Conservation (phyloP, 495 filamentous ascomycete genomes). For the Immersiella caudata region DNA sequence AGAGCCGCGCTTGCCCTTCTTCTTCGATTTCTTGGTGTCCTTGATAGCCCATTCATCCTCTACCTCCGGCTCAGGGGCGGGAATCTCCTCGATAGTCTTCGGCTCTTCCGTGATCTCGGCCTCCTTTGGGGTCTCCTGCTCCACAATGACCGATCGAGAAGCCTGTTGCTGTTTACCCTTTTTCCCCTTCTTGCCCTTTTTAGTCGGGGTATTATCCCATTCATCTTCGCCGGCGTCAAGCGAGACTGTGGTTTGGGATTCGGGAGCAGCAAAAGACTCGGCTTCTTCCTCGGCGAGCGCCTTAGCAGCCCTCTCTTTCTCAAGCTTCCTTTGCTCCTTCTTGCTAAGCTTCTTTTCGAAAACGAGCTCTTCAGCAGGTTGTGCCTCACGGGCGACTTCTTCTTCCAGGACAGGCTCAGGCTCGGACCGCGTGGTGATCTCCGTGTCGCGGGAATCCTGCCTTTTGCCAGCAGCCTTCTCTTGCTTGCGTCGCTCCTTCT, state of each 20-base stretch:
- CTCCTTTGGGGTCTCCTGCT: not conserved
- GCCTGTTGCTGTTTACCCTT: slow-evolving; percentile 31
- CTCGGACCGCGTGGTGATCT: slow-evolving; percentile 2
- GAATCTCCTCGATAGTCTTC: not conserved
- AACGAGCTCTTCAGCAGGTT: slow-evolving; percentile 27
- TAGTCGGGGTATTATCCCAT: slow-evolving; percentile 25
- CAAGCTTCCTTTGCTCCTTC: slow-evolving; percentile 32
- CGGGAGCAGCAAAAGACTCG: slow-evolving; percentile 10
- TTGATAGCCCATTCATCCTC: slow-evolving; percentile 29
- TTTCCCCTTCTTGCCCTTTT: slow-evolving; percentile 38
- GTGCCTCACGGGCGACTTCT: not conserved
- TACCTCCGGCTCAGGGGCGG: slow-evolving; percentile 6
- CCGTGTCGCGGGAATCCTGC: slow-evolving; percentile 10
- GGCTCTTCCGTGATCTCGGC: not conserved
- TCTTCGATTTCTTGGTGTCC: slow-evolving; percentile 31
- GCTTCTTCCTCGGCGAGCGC: slow-evolving; percentile 15
- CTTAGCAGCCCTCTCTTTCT: slow-evolving; percentile 17
- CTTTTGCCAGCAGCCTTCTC: not conserved
- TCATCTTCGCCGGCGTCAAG: slow-evolving; percentile 22
- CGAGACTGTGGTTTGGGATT: slow-evolving; percentile 2
- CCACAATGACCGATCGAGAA: not conserved
- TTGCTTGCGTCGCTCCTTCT: slow-evolving; percentile 7
- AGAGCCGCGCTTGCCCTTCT: slow-evolving; percentile 37
- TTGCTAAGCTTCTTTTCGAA: slow-evolving; percentile 22
- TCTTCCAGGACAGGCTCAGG: slow-evolving; percentile 7